Percentiles rank a stretch among this genome's conserved stretches.
phyloP scores from a whole-genome alignment of 2,329 filamentous ascomycete genomes.

The Pseudocercospora musae region DNA sequence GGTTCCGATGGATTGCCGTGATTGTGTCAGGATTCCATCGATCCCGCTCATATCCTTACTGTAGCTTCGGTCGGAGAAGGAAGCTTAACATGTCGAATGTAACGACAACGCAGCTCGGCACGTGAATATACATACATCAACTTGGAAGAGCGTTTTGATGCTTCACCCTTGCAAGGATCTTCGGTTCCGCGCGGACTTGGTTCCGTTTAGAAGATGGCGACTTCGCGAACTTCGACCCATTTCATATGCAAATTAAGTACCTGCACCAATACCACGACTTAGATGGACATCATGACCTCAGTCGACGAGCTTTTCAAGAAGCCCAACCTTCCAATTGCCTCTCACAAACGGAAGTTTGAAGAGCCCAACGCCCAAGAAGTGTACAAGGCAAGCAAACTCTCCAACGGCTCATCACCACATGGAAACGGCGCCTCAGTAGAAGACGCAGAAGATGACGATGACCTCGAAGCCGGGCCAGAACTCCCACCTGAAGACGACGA shows the following conservation, averaged over 20 bases:
- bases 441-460: conserved; percentile 56
- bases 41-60: background rate
- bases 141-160: too few relatives aligned
- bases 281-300: conserved; percentile 50
- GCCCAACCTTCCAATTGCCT: conserved; percentile 42
- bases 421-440: conserved; percentile 47
- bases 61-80: background rate
- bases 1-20: background rate
- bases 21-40: background rate
- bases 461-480: conserved; percentile 37
- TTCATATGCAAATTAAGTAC: background rate
- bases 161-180: background rate
- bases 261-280: background rate
- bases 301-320: conserved; percentile 64
- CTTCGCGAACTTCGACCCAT: background rate
- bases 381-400: conserved; percentile 60
- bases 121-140: too few relatives aligned
- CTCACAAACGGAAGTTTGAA: conserved; percentile 58
- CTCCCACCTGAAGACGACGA: conserved; percentile 48
- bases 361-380: conserved; percentile 53
- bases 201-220: background rate
- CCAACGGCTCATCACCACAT: conserved; percentile 42
- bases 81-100: background rate
- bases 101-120: too few relatives aligned
- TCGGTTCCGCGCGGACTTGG: background rate